Conservation (phyloP, 768 basidiomycete species). For the Lyophyllum decastes region DNA sequence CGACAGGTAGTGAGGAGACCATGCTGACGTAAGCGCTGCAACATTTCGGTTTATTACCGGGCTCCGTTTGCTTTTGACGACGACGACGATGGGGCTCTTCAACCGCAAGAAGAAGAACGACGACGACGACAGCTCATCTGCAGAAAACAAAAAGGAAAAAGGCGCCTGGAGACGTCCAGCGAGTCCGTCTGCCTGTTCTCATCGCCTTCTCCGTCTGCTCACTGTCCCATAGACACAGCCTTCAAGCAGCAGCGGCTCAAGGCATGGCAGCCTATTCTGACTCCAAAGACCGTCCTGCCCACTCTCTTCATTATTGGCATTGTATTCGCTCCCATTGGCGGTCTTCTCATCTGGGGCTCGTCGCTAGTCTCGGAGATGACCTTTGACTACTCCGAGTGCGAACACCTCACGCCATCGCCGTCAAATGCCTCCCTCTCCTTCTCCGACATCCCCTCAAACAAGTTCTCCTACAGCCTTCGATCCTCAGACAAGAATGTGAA, state of each 20-base stretch:
- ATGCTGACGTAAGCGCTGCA: constrained; percentile 42
- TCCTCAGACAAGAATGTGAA: constrained; percentile 52
- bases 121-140: constrained; percentile 40
- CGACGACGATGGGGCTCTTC: constrained; percentile 51
- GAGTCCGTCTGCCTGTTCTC: constrained; percentile 49
- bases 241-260: constrained; percentile 99
- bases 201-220: constrained; percentile 16
- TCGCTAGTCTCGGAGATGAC: constrained; percentile 87
- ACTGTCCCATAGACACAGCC: constrained; percentile 74
- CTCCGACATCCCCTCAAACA: constrained; percentile 59
- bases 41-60: constrained; percentile 9
- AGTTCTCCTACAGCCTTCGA: constrained; percentile 67
- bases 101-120: constrained; percentile 50
- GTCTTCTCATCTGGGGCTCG: constrained; percentile 88
- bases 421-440: constrained; percentile 40
- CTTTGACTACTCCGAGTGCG: constrained; percentile 94
- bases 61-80: not conserved
- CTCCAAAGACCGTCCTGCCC: constrained; percentile 95
- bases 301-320: constrained; percentile 95
- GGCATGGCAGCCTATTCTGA: constrained; percentile 99
- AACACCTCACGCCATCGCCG: constrained; percentile 53
- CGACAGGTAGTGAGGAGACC: constrained; percentile 51
- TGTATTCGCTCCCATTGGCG: constrained; percentile 95
- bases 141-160: constrained; percentile 75
- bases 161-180: constrained; percentile 84